These are phyloP conservation scores for Protomyces lactucae-debilis DNA, from an alignment of 1,139 yeast species.

Conservation along the genomic window DNA sequence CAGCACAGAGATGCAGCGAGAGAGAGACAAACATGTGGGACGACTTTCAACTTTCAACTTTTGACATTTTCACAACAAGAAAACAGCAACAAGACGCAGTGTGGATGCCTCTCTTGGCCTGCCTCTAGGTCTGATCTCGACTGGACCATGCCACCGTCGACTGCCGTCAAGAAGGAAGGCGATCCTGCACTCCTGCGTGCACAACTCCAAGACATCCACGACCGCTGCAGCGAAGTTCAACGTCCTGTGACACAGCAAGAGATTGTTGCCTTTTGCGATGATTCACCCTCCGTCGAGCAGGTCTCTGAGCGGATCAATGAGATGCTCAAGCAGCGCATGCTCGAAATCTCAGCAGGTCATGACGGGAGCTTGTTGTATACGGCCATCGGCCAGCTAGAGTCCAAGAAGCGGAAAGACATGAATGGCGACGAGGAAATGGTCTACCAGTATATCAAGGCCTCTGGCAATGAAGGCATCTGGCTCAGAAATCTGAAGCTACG, in stretches of 20 bases:
- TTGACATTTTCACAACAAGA: too few species aligned
- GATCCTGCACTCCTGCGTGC: not conserved
- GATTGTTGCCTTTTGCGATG: not conserved
- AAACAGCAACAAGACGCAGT: too few species aligned
- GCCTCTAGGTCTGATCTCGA: too few species aligned
- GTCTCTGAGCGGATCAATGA: slow-evolving; percentile 1
- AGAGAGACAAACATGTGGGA: too few species aligned
- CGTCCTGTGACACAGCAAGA: not conserved
- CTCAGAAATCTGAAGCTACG: slow-evolving; percentile 86
- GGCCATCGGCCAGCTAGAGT: slow-evolving; percentile 37
- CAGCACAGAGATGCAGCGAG: too few species aligned
- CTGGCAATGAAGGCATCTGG: slow-evolving; percentile 93
- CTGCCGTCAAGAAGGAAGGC: not conserved
- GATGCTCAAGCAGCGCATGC: slow-evolving; percentile 8
- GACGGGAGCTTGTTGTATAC: slow-evolving; percentile 1
- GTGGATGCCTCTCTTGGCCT: too few species aligned
- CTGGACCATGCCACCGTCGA: not conserved
- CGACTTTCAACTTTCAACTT: too few species aligned
- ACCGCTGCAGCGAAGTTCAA: not conserved
- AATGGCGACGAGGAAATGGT: slow-evolving; percentile 84
- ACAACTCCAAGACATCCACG: not conserved
- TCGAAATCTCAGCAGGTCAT: not conserved
- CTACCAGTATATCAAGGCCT: slow-evolving; percentile 82
- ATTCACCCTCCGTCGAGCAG: not conserved
- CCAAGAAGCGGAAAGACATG: slow-evolving; percentile 56